Evolutionary conservation across 2,329 filamentous ascomycete species (phyloP).

Genomic region (Talaromyces sp.): DNA sequence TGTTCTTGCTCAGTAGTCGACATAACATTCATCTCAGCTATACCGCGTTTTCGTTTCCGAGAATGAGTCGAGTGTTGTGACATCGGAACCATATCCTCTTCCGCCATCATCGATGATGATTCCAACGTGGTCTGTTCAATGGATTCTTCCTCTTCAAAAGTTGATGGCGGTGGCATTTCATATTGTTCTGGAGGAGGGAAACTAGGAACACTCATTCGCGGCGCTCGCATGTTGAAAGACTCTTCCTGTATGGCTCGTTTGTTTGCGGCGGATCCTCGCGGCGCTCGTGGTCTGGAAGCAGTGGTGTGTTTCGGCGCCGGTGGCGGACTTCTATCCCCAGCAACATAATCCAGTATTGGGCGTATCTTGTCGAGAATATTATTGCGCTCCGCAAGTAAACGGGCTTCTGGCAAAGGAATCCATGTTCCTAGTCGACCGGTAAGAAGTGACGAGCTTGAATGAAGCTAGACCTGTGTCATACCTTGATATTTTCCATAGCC

Average conservation of each 20-base stretch:
- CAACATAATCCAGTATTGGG: conserved; percentile 84
- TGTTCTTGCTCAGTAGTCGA: conserved; percentile 74
- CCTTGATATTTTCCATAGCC: conserved; percentile 99
- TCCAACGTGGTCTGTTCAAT: conserved; percentile 79
- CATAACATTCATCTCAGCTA: conserved; percentile 57
- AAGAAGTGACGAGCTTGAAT: conserved; percentile 2
- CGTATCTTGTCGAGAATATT: conserved; percentile 77
- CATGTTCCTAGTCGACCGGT: conserved; percentile 67
- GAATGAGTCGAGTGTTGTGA: conserved; percentile 57
- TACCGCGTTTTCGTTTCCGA: conserved; percentile 74
- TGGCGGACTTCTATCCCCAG: conserved; percentile 82
- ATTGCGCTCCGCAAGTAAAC: conserved; percentile 80
- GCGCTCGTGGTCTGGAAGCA: conserved; percentile 72
- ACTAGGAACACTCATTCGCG: conserved; percentile 35
- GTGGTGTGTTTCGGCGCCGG: conserved; percentile 86
- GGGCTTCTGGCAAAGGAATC: conserved; percentile 83
- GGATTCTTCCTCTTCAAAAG: conserved; percentile 72
- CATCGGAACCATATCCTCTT: conserved; percentile 73
- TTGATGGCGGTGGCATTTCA: conserved; percentile 56
- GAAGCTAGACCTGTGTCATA: conserved; percentile 34
- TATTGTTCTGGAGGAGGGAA: conserved; percentile 60
- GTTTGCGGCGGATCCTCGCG: conserved; percentile 62
- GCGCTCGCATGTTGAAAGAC: conserved; percentile 31
- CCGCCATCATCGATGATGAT: conserved; percentile 79
- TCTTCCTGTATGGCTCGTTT: conserved; percentile 45